Percentiles rank a stretch among this genome's conserved stretches.
These are phyloP conservation scores for Graphilbum fragrans DNA, from an alignment of 2,329 filamentous ascomycete genomes.

Conservation along the genomic window DNA sequence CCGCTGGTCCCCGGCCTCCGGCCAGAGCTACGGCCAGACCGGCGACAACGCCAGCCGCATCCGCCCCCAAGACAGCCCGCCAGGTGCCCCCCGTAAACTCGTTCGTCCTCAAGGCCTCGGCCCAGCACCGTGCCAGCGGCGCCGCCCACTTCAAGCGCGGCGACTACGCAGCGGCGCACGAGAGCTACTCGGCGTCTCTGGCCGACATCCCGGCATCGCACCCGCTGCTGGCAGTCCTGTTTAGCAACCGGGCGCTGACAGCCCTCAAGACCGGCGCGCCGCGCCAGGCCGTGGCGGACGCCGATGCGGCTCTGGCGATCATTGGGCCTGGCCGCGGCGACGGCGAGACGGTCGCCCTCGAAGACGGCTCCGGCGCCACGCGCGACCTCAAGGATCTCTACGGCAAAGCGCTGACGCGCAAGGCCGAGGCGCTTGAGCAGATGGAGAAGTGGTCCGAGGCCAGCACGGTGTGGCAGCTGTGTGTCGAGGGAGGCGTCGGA, in stretches of 20 bases:
- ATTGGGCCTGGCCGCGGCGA: conserved; percentile 73
- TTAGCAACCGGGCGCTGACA: conserved; percentile 84
- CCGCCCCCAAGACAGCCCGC: conserved; percentile 33
- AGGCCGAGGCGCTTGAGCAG: conserved; percentile 90
- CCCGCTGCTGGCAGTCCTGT: conserved; percentile 74
- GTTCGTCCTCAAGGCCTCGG: conserved; percentile 60
- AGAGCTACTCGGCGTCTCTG: conserved; percentile 69
- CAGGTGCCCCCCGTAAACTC: conserved; percentile 56
- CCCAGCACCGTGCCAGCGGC: conserved; percentile 66
- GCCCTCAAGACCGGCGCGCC: conserved; percentile 85
- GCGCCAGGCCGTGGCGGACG: conserved; percentile 74
- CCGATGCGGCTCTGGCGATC: conserved; percentile 64
- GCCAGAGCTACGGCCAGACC: background rate
- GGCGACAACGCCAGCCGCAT: conserved; percentile 20
- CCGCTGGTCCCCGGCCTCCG: background rate
- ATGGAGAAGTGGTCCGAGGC: conserved; percentile 92
- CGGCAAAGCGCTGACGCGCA: conserved; percentile 85
- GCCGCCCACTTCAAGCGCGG: conserved; percentile 88
- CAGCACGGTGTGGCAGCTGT: conserved; percentile 64
- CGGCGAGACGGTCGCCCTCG: conserved; percentile 64
- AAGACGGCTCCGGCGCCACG: conserved; percentile 42
- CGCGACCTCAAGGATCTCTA: conserved; percentile 91
- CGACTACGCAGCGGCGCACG: conserved; percentile 79
- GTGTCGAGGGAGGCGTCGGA: conserved; percentile 77
- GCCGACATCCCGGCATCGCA: conserved; percentile 63